A percentile compares a stretch with the other conserved stretches of the same genome.
Evolutionary conservation across 2,329 filamentous ascomycete species (phyloP).

Genomic region (Fusarium camptoceras): DNA sequence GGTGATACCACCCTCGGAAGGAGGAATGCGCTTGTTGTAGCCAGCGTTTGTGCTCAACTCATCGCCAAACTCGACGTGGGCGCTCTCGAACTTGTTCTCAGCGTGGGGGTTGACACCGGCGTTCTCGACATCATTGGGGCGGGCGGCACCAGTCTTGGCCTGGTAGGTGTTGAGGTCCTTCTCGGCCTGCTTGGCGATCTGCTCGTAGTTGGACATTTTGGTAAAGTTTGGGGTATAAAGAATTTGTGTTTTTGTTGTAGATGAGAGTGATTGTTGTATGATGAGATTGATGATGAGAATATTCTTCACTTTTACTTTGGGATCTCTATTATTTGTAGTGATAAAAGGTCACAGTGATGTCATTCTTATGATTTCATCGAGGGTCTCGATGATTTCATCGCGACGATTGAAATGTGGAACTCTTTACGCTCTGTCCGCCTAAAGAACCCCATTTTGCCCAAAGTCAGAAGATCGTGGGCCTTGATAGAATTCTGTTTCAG

Average conservation of each 20-base stretch:
- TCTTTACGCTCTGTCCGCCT: neutral
- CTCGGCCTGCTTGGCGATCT: slow-evolving; percentile 60
- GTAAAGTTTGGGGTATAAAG: neutral
- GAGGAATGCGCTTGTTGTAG: slow-evolving; percentile 60
- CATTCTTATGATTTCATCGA: slow-evolving; percentile 45
- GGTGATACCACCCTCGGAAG: slow-evolving; percentile 58
- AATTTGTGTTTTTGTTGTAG: neutral
- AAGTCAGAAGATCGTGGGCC: neutral
- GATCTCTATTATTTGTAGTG: slow-evolving; percentile 26
- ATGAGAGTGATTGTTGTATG: neutral
- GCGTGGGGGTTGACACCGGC: slow-evolving; percentile 57
- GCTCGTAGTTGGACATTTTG: slow-evolving; percentile 52
- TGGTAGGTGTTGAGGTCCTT: slow-evolving; percentile 61
- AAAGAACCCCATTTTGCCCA: slow-evolving; percentile 2
- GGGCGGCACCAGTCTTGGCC: slow-evolving; percentile 59
- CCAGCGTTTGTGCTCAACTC: slow-evolving; percentile 60
- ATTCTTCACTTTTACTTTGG: neutral
- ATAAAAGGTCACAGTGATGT: slow-evolving; percentile 31
- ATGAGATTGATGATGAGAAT: neutral
- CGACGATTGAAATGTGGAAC: slow-evolving; percentile 37
- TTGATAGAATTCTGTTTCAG: slow-evolving; percentile 5
- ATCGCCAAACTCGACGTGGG: slow-evolving; percentile 52
- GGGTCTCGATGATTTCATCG: slow-evolving; percentile 43
- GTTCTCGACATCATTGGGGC: slow-evolving; percentile 54
- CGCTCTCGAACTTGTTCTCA: slow-evolving; percentile 56